A percentile compares a stretch with the other conserved stretches of the same genome.
These are phyloP conservation scores for Ricinus communis DNA, from an alignment of 345 rosid genomes.

Conservation along the genomic window DNA sequence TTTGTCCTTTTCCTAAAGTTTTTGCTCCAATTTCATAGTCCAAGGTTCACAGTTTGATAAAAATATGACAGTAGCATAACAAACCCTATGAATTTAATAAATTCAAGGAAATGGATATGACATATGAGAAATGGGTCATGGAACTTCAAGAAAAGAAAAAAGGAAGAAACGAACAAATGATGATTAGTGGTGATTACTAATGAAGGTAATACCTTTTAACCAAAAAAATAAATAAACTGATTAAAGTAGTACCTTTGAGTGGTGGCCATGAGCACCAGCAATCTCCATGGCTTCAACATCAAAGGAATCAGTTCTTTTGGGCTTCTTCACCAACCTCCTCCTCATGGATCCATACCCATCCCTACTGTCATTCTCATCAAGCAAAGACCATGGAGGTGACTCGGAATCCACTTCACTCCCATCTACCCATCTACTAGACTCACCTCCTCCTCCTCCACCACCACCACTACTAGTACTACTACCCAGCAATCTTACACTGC, in stretches of 20 bases:
- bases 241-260: conserved; percentile 52
- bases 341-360: conserved; percentile 59
- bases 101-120: no score
- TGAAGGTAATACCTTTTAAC: conserved; percentile 42
- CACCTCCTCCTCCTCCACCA: conserved; percentile 33
- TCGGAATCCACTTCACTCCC: conserved; percentile 84
- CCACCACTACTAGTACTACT: conserved; percentile 40
- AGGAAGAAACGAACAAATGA: not conserved
- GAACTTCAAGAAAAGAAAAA: not conserved
- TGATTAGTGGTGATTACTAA: not conserved
- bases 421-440: conserved; percentile 90
- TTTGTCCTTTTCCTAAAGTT: not conserved
- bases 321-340: conserved; percentile 73
- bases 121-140: no score
- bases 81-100: not conserved
- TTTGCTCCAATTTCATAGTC: not conserved
- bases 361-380: conserved; percentile 41
- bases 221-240: not conserved
- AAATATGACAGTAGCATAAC: not conserved
- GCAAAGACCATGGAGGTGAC: conserved; percentile 39
- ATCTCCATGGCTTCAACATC: conserved; percentile 98
- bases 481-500: conserved; percentile 40
- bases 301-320: conserved; percentile 72
- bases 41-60: not conserved
- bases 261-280: conserved; percentile 56